Evolutionary conservation across 495 filamentous ascomycete genomes (phyloP).

Genomic region (Penicillium dipodomyicola): DNA sequence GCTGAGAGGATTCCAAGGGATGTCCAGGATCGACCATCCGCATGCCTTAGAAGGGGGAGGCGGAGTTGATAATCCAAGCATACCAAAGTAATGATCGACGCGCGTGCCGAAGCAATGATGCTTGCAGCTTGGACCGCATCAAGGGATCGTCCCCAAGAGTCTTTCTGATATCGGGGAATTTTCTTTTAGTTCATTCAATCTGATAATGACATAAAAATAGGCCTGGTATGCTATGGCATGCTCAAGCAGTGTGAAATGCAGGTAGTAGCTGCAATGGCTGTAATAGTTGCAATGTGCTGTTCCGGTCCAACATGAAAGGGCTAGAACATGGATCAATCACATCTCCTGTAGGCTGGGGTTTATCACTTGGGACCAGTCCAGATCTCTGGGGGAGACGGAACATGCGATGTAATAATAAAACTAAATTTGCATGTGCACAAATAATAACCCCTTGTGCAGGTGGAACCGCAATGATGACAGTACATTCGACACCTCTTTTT

Average conservation of each 20-base stretch:
- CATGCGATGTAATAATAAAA: background rate
- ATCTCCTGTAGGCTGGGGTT: background rate
- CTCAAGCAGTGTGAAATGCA: background rate
- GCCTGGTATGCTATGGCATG: background rate
- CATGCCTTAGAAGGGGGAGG: conserved; percentile 36
- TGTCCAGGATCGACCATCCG: conserved; percentile 13
- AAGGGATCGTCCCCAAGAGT: conserved; percentile 10
- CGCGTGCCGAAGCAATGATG: conserved; percentile 26
- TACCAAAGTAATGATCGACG: conserved; percentile 33
- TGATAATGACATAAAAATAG: conserved; percentile 3
- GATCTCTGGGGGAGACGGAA: background rate
- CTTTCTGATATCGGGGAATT: conserved; percentile 10
- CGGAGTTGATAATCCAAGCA: conserved; percentile 33
- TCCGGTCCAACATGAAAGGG: background rate
- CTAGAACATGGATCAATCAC: conserved; percentile 1
- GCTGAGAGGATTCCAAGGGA: conserved; percentile 12
- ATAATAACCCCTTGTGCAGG: background rate
- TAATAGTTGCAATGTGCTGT: background rate
- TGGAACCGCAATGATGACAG: background rate
- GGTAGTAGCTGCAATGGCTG: background rate
- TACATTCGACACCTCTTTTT: background rate
- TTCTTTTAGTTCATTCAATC: conserved; percentile 3
- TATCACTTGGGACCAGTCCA: conserved; percentile 5
- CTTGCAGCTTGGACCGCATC: conserved; percentile 26
- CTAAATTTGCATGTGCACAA: background rate